phyloP scores from a whole-genome alignment of 2,329 filamentous ascomycete genomes.

The Harringtonia aguacate region DNA sequence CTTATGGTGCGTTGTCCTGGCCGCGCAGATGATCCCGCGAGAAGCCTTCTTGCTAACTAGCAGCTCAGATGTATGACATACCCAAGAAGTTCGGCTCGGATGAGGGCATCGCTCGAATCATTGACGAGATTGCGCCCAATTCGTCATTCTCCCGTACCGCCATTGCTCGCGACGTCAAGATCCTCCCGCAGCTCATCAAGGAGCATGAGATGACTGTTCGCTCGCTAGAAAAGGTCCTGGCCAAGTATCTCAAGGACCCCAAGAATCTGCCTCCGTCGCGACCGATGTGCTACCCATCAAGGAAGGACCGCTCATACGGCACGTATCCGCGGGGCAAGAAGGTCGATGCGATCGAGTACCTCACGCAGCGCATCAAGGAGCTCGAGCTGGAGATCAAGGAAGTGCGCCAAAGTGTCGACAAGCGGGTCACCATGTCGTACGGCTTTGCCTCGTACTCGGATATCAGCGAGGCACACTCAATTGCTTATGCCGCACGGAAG shows the following conservation, averaged over 20 bases:
- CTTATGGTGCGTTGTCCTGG: slow-evolving; percentile 43
- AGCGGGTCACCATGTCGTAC: slow-evolving; percentile 77
- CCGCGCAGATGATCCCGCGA: too few relatives aligned
- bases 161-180: slow-evolving; percentile 85
- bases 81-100: slow-evolving; percentile 67
- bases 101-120: slow-evolving; percentile 76
- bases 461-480: slow-evolving; percentile 77
- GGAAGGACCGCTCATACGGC: slow-evolving; percentile 59
- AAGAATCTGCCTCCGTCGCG: slow-evolving; percentile 65
- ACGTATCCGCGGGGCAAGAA: slow-evolving; percentile 60
- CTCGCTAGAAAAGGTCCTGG: slow-evolving; percentile 70
- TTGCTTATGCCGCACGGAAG: slow-evolving; percentile 70
- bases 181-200: slow-evolving; percentile 74
- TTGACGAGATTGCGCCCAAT: slow-evolving; percentile 68
- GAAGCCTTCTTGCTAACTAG: slow-evolving; percentile 7
- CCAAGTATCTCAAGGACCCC: slow-evolving; percentile 86
- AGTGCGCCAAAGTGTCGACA: slow-evolving; percentile 71
- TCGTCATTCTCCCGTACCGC: slow-evolving; percentile 70
- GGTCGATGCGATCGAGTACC: slow-evolving; percentile 88
- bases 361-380: slow-evolving; percentile 72
- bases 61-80: slow-evolving; percentile 65
- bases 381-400: slow-evolving; percentile 79
- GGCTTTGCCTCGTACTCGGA: slow-evolving; percentile 91
- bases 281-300: slow-evolving; percentile 69
- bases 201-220: slow-evolving; percentile 75